Evolutionary conservation across 495 filamentous ascomycete genomes (phyloP).

Genomic region (Podospora tetraspora): DNA sequence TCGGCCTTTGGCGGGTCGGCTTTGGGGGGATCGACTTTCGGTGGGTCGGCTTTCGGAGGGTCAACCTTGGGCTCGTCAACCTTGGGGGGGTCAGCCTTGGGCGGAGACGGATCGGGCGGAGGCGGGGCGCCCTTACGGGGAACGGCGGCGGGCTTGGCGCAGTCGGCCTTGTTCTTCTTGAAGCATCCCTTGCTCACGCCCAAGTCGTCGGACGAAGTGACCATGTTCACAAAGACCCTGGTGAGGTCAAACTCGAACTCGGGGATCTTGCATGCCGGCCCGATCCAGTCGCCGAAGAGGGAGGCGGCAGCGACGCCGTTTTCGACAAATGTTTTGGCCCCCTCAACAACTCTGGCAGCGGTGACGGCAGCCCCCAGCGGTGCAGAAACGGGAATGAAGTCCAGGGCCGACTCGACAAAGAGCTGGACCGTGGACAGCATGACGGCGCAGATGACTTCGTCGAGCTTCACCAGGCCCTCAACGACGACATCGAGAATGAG

Average conservation of each 20-base stretch:
- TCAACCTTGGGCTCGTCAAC: not conserved
- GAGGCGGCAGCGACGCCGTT: not conserved
- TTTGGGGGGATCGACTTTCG: not conserved
- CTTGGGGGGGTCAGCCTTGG: not conserved
- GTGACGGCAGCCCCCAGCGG: not conserved
- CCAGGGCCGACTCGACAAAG: not conserved
- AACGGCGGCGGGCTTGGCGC: not conserved
- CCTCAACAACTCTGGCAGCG: not conserved
- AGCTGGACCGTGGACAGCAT: not conserved
- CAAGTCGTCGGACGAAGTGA: not conserved
- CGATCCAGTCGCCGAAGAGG: slow-evolving; percentile 1
- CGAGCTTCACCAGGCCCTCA: not conserved
- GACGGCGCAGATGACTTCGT: not conserved
- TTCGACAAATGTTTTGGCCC: not conserved
- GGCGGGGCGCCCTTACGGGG: not conserved
- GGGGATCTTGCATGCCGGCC: not conserved
- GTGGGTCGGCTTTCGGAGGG: not conserved
- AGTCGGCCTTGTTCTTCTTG: slow-evolving; percentile 3
- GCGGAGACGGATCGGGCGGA: not conserved
- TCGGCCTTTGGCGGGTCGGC: not conserved
- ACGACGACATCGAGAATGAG: slow-evolving; percentile 1
- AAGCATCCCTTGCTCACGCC: not conserved
- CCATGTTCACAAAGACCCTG: not conserved
- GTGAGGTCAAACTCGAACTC: not conserved
- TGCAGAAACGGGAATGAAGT: not conserved